Conservation (phyloP, 2,329 filamentous ascomycete genomes). For the Saccharata proteae region DNA sequence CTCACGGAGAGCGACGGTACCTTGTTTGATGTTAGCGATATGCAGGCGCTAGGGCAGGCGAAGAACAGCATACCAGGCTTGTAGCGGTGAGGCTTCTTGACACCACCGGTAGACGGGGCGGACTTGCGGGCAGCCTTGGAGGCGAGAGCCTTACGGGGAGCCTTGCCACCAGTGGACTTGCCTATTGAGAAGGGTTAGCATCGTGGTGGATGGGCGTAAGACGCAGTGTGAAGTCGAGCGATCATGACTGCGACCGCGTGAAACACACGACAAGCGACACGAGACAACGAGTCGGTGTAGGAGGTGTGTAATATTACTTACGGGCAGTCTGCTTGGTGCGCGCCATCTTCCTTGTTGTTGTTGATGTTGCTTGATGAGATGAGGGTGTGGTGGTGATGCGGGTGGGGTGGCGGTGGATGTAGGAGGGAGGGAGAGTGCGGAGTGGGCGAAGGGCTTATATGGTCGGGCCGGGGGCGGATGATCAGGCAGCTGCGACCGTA, state of each 20-base stretch:
- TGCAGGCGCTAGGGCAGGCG: slow-evolving; percentile 7
- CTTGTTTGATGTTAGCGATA: slow-evolving; percentile 26
- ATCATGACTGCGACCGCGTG: slow-evolving; percentile 10
- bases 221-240: slow-evolving; percentile 10
- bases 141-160: slow-evolving; percentile 86
- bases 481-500: slow-evolving; percentile 18
- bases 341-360: slow-evolving; percentile 29
- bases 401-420: slow-evolving; percentile 18
- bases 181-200: slow-evolving; percentile 35
- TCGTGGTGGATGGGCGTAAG: slow-evolving; percentile 8
- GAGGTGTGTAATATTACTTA: slow-evolving; percentile 28
- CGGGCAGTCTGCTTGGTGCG: slow-evolving; percentile 45
- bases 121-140: slow-evolving; percentile 99
- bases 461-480: slow-evolving; percentile 19
- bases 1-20: slow-evolving; percentile 80
- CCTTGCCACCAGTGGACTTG: slow-evolving; percentile 66
- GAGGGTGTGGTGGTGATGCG: slow-evolving; percentile 8
- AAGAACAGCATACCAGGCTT: slow-evolving; percentile 34
- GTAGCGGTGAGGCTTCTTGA: slow-evolving; percentile 45
- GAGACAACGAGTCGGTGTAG: slow-evolving; percentile 11
- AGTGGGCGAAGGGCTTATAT: slow-evolving; percentile 25
- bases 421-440: slow-evolving; percentile 22
- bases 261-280: slow-evolving; percentile 14
- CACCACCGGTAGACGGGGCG: slow-evolving; percentile 79
- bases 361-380: slow-evolving; percentile 14